Percentiles rank a stretch among this genome's conserved stretches.
These are phyloP conservation scores for Penicillium psychrosexuale DNA, from an alignment of 2,329 filamentous ascomycete species.

Conservation along the genomic window DNA sequence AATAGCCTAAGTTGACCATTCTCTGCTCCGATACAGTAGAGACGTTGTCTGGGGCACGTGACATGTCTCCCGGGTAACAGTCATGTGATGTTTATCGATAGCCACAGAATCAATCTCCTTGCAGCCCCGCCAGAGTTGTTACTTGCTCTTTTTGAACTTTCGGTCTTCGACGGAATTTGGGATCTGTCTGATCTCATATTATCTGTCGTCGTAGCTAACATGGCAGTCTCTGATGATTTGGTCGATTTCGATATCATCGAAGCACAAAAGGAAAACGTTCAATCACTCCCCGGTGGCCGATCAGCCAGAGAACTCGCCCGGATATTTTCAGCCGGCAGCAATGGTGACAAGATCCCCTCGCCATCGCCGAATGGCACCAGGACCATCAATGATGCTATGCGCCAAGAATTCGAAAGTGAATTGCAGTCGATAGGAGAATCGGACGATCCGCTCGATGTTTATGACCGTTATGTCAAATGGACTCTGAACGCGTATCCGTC, in stretches of 20 bases:
- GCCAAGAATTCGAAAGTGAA: conserved; percentile 83
- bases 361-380: conserved; percentile 70
- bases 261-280: conserved; percentile 96
- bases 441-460: conserved; percentile 92
- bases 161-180: background rate
- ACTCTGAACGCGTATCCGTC: conserved; percentile 92
- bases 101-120: conserved; percentile 19
- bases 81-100: conserved; percentile 39
- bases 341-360: conserved; percentile 53
- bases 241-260: conserved; percentile 86
- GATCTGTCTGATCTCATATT: conserved; percentile 2
- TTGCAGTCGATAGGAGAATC: conserved; percentile 74
- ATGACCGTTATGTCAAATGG: conserved; percentile 96
- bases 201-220: conserved; percentile 2
- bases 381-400: conserved; percentile 73
- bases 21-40: background rate
- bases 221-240: conserved; percentile 44
- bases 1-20: background rate
- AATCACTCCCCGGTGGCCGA: conserved; percentile 80
- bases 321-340: conserved; percentile 55
- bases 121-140: conserved; percentile 9
- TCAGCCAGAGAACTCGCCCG: conserved; percentile 86
- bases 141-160: background rate
- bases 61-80: conserved; percentile 31
- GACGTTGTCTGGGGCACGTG: conserved; percentile 21